Base-by-base conservation (phyloP, 1,284 basidiomycete genomes). In the Marasmius fiardii region DNA sequence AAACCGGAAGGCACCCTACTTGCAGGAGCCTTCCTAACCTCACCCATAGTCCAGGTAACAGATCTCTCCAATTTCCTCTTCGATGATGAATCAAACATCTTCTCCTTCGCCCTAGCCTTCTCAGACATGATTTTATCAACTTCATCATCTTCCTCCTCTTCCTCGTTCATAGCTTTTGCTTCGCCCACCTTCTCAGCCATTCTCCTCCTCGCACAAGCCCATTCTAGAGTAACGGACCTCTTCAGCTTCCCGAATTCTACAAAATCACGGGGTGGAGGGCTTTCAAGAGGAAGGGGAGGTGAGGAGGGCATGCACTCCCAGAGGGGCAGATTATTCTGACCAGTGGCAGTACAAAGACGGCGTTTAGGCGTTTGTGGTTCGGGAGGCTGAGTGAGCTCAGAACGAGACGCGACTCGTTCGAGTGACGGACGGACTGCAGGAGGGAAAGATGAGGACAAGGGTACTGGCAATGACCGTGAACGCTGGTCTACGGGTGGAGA, bases 261-360 rank as follows among this genome's bases (percentile, higher is more conserved):
- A 48, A 79, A 74, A 34, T 79, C 79, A 43, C 72, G 66, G 7
- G 75, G 69, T 2, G 76, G 74, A 8, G 82, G 77, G 61, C 79
- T 81, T 51, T 74, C 73, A 5, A 78, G 74, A 2, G 81, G 75
- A 1, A 72, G 72, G 28, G 81, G 67, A 0, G 86, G 86, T 0
- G 85, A 88, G 0, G 85, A 86, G 51, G 83, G 86, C 86, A 88
- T 88, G 64, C 77, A 81, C 62, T 88, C 85, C 83, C 84, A 89
- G 1, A 81, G 69, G 0, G 71, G 73, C 14, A 41, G 51, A 28
- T 28, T 23, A 24, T 21, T 37, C 53, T 11, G 20, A 24, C 20
- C 12, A 24, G 43, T 18, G 18, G 18, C 24, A 57, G 71, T 61
- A 58, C 41, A 66, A 51, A 69, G 72, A 57, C 67, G 64, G 21